Base-by-base conservation (phyloP, 2,329 filamentous ascomycete species). In the Claviceps arundinis region DNA sequence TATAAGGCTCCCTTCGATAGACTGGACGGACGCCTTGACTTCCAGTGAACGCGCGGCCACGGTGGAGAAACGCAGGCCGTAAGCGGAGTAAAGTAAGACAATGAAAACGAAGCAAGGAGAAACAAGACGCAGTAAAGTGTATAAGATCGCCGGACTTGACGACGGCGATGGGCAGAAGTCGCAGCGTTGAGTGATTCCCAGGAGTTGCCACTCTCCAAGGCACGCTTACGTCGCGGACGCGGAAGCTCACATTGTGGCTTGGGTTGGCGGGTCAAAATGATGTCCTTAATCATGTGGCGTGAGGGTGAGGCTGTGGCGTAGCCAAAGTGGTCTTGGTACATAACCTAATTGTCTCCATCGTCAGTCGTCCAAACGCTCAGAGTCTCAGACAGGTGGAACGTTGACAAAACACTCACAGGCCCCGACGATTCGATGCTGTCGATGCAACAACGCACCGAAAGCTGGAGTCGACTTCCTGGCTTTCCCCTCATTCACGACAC, bases 131-230 rank as follows among this genome's bases (percentile, higher is more conserved):
- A 43, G 19, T 22, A 16, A 22, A 43, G 22, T 43, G 41, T 22
- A 43, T 14, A 37, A 26, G 11, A 40, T 48, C 13, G 22, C 4
- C 38, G 2, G 40, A 11, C 13, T 38, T 43, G 41, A 22, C 30
- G 30, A 30, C 17, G 19, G 24, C 16, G 45, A 48, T 14, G 47
- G 46, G 51, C 19, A 60, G 58, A 59, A 30, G 30, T 30, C 30
- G 30, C 9, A 30, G 30, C 30, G 30, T 30, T 30, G 30, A 30
- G 9, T 30, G 30, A 30, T 30, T 30, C 9, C 30, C 30, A 30
- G 30, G 3, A 30, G 30, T 30, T 9, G 1, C 30, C 22, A 30
- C 8, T 11, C 30, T 30, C 30, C 30, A 11, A 30, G 30, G 30
- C 30, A 30, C 30, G 30, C 30, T 30, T 30, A 30, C 30, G 30